Evolutionary conservation across 1,284 basidiomycete species (phyloP).

Genomic region (Ustilago vetiveriae): DNA sequence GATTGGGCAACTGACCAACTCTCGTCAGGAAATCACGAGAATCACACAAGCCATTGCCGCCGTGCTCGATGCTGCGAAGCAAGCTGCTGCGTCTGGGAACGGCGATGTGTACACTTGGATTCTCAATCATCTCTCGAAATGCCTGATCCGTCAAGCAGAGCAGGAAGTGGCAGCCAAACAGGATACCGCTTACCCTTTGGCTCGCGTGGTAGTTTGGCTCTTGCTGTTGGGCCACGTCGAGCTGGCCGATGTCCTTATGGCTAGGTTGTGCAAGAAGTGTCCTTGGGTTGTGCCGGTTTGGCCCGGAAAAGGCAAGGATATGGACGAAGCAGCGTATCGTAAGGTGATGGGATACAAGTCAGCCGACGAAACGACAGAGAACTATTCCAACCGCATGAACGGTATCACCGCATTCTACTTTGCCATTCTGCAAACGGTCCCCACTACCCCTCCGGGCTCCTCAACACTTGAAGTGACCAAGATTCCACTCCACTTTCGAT

Average conservation of each 20-base stretch:
- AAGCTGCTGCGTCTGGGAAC: conserved; percentile 63
- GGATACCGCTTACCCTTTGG: conserved; percentile 83
- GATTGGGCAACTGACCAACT: conserved; percentile 90
- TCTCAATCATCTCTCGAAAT: conserved; percentile 86
- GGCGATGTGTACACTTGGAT: conserved; percentile 75
- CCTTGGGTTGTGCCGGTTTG: conserved; percentile 71
- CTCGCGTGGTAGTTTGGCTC: conserved; percentile 78
- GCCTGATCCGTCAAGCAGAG: conserved; percentile 90
- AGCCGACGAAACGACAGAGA: conserved; percentile 70
- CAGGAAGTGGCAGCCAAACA: conserved; percentile 91
- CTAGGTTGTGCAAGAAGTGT: conserved; percentile 82
- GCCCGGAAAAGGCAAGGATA: conserved; percentile 51
- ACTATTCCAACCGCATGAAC: conserved; percentile 79
- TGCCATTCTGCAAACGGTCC: conserved; percentile 73
- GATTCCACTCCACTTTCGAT: conserved; percentile 48
- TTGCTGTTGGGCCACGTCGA: conserved; percentile 72
- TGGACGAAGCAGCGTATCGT: conserved; percentile 71
- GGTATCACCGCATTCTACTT: conserved; percentile 91
- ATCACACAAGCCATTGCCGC: conserved; percentile 78
- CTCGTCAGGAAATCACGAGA: conserved; percentile 75
- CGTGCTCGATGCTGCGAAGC: conserved; percentile 68
- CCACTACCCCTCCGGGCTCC: conserved; percentile 28
- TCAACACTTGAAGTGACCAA: conserved; percentile 11
- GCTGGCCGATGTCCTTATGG: conserved; percentile 82
- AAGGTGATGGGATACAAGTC: conserved; percentile 78